A percentile compares a stretch with the other conserved stretches of the same genome.
Evolutionary conservation across 1,284 basidiomycete genomes (phyloP).

Genomic region (Cerrena zonata): DNA sequence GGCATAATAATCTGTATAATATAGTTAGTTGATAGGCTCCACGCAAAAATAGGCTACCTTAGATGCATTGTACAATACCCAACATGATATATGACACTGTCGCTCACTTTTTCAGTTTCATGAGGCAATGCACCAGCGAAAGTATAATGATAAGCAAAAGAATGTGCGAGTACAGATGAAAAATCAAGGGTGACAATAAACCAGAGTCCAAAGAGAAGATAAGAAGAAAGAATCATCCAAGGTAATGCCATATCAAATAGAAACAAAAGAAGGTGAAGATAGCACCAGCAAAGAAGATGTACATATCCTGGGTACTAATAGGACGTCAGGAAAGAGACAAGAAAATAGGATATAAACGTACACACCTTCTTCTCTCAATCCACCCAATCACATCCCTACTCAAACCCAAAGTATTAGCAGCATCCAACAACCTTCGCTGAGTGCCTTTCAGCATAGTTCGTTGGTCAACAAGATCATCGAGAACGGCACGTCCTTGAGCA

Average conservation of each 20-base stretch:
- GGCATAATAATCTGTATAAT: too few relatives aligned
- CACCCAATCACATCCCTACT: constrained; percentile 90
- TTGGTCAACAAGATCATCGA: constrained; percentile 88
- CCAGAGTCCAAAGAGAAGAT: too few relatives aligned
- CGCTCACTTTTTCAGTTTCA: too few relatives aligned
- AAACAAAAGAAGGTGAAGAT: constrained; percentile 87
- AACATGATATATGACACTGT: too few relatives aligned
- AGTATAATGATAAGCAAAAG: too few relatives aligned
- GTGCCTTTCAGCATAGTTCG: constrained; percentile 89
- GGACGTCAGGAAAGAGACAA: not conserved
- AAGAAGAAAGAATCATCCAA: constrained; percentile 76
- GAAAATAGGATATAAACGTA: not conserved
- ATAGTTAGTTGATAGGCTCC: too few relatives aligned
- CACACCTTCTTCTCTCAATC: constrained; percentile 85
- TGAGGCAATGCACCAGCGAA: too few relatives aligned
- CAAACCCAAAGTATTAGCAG: constrained; percentile 88
- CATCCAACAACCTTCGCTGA: constrained; percentile 73
- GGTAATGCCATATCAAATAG: constrained; percentile 82
- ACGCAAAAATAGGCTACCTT: too few relatives aligned
- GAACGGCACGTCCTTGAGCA: constrained; percentile 81
- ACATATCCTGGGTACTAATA: constrained; percentile 82
- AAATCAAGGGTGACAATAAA: too few relatives aligned
- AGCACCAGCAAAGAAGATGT: constrained; percentile 81
- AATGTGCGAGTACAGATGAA: too few relatives aligned
- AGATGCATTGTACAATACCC: too few relatives aligned